Percentiles rank a stretch among this genome's conserved stretches.
Evolutionary conservation across 177 flowering plant species (phyloP).

Genomic region (Vitis hybrid): DNA sequence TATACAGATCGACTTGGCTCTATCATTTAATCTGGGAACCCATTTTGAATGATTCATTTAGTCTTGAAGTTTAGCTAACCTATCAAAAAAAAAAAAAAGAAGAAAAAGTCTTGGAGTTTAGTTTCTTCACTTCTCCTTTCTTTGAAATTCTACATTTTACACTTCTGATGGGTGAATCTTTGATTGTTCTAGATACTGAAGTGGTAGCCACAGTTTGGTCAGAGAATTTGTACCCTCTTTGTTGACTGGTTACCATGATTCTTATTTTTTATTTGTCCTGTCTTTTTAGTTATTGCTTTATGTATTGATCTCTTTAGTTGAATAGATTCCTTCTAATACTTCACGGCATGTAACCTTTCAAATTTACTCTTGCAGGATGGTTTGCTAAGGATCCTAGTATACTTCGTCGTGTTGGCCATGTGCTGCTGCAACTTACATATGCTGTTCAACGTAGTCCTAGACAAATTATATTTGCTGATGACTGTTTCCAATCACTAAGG

Average conservation of each 20-base stretch:
- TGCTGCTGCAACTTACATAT: conserved; percentile 78
- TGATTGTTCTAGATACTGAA: neutral
- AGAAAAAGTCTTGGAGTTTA: too few species aligned
- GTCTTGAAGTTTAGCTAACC: too few species aligned
- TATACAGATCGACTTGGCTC: too few species aligned
- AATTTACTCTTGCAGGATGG: conserved; percentile 57
- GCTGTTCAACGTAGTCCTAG: conserved; percentile 67
- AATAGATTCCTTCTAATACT: neutral
- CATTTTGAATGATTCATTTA: too few species aligned
- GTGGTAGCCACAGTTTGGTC: too few species aligned
- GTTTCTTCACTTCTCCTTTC: too few species aligned
- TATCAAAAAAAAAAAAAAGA: too few species aligned
- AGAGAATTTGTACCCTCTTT: too few species aligned
- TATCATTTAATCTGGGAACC: too few species aligned
- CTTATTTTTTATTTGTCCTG: neutral
- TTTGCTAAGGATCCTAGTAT: conserved; percentile 81
- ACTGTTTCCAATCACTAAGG: conserved; percentile 62
- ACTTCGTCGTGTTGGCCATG: conserved; percentile 80
- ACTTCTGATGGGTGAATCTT: neutral
- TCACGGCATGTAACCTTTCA: neutral
- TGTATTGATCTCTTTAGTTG: neutral
- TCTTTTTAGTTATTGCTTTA: neutral
- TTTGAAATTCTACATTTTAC: too few species aligned
- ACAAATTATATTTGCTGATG: conserved; percentile 78
- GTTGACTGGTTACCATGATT: too few species aligned